Evolutionary conservation across 2,329 filamentous ascomycete genomes (phyloP).

Genomic region (Pestalotiopsis sp.): DNA sequence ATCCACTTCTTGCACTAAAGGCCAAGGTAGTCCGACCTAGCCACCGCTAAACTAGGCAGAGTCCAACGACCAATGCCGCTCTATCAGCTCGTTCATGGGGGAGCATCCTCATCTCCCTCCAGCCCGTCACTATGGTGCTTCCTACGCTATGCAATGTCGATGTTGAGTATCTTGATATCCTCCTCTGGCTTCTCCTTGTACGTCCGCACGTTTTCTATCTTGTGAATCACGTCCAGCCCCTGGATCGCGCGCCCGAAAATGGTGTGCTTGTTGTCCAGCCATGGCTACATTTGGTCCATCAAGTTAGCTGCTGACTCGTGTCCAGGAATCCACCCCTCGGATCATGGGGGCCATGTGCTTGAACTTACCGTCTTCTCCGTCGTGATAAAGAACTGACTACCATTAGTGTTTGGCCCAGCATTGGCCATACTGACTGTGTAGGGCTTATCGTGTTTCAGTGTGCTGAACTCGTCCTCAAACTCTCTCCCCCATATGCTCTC

Average conservation of each 20-base stretch:
- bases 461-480: conserved; percentile 92
- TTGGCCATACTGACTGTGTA: conserved; percentile 99
- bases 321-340: conserved; percentile 2
- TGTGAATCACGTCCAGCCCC: conserved; percentile 91
- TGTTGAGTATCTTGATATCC: conserved; percentile 96
- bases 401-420: conserved; percentile 92
- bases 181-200: conserved; percentile 93
- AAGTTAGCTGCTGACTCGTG: conserved; percentile 24
- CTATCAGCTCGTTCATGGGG: neutral
- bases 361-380: conserved; percentile 82
- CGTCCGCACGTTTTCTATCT: conserved; percentile 88
- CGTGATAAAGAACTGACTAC: conserved; percentile 97
- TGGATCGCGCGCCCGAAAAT: conserved; percentile 90
- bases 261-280: conserved; percentile 95
- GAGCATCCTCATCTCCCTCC: neutral
- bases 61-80: neutral
- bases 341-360: conserved; percentile 20
- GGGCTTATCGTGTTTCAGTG: conserved; percentile 88
- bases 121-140: neutral
- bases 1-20: neutral
- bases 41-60: neutral
- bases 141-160: conserved; percentile 54
- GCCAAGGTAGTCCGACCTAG: neutral
- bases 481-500: conserved; percentile 92
- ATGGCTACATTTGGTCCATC: conserved; percentile 55